phyloP scores from a whole-genome alignment of 768 basidiomycete species.

The Butyriboletus loyo region DNA sequence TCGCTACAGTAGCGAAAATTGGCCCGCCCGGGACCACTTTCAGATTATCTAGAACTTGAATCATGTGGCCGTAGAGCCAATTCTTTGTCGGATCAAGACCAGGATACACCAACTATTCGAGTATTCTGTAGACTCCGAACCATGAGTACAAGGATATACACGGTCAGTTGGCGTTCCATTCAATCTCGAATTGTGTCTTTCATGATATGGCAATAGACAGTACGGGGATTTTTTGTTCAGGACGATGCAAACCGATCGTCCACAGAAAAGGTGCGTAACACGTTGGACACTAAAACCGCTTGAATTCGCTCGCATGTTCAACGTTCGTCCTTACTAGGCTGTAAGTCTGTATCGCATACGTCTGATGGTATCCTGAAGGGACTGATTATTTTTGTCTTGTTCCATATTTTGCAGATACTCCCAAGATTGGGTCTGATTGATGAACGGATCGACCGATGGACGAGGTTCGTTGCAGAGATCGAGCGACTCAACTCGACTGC shows the following conservation, averaged over 20 bases:
- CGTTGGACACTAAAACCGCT: too few species aligned
- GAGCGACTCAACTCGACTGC: constrained; percentile 31
- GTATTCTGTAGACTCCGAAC: background rate
- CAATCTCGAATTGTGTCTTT: background rate
- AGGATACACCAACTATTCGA: background rate
- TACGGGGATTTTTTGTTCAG: constrained; percentile 23
- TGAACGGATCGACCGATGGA: constrained; percentile 47
- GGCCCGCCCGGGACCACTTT: too few species aligned
- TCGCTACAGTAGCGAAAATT: too few species aligned
- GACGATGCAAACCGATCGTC: constrained; percentile 1
- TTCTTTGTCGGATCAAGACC: too few species aligned
- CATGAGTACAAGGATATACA: constrained; percentile 14
- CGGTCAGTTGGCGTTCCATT: constrained; percentile 2
- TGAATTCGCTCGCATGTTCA: background rate
- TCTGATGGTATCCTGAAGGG: background rate
- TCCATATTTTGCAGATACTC: constrained; percentile 8
- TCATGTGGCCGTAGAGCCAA: too few species aligned
- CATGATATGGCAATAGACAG: constrained; percentile 4
- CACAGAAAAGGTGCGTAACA: constrained; percentile 6
- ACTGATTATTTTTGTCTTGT: background rate
- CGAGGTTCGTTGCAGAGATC: constrained; percentile 39
- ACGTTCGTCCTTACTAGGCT: constrained; percentile 2
- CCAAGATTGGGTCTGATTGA: constrained; percentile 37
- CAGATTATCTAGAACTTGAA: too few species aligned
- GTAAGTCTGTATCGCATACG: constrained; percentile 7